Percentiles rank a stretch among this genome's conserved stretches.
Conservation (phyloP, 345 rosid species). For the Eucalyptus pumila region DNA sequence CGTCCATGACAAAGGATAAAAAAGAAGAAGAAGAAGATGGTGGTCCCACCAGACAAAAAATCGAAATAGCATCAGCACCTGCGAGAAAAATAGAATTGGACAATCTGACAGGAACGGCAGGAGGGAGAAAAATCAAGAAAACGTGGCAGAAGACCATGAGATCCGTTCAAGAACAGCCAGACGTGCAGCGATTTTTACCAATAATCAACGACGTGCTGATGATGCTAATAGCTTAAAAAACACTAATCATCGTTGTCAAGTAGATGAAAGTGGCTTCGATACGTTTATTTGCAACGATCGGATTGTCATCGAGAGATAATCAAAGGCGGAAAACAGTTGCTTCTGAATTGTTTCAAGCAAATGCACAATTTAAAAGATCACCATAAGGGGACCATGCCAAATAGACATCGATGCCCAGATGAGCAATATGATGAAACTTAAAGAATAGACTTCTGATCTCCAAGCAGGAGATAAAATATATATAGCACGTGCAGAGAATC, state of each 20-base stretch:
- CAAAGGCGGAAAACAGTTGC: not conserved
- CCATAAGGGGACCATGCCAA: not conserved
- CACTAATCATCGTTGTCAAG: not conserved
- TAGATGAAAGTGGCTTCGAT: not conserved
- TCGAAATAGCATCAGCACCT: not conserved
- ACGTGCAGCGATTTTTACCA: not conserved
- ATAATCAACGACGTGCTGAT: not conserved
- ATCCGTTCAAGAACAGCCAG: not conserved
- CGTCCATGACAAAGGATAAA: not conserved
- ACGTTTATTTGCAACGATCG: not conserved
- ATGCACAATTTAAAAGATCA: not conserved
- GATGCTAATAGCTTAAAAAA: not conserved
- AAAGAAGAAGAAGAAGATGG: not conserved
- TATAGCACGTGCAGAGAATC: not conserved
- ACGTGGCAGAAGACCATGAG: not conserved
- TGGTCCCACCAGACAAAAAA: not conserved
- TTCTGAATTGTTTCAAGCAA: not conserved
- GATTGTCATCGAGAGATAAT: not conserved
- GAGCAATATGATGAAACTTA: not conserved
- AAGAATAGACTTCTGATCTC: not conserved
- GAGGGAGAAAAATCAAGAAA: not conserved
- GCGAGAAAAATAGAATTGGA: not conserved
- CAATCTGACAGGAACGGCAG: not conserved
- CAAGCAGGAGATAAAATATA: not conserved
- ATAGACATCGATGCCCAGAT: fast-evolving